Base-by-base conservation (phyloP, 1,139 yeast genomes). In the Debaryomycetaceae sp. region DNA sequence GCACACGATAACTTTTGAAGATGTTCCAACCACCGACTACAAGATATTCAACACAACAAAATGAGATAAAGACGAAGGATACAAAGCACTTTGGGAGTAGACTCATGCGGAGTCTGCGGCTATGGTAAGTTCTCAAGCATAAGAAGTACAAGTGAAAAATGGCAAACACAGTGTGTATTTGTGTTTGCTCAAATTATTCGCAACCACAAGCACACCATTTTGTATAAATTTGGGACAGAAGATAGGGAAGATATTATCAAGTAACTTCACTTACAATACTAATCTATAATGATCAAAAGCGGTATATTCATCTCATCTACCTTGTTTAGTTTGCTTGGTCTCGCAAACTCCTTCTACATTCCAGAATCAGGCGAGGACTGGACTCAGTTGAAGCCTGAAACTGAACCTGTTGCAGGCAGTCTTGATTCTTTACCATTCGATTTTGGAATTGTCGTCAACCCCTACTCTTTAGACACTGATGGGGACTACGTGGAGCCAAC, bases 321-420 rank as follows among this genome's bases (percentile, higher is more conserved):
- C n/a, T 15, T 18, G 24, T 17, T 32, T 4, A n/a, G 13, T 6
- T 24, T 32, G 11, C 22, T 32, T 11, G n/a, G 26, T 17, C 5
- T 32, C n/a, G 13, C 35, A 3, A 13, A 6, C 18, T 22, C 36
- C 16, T 13, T 55, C 33, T 66, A 62, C 38, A 53, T 57, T 38
- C 72, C 72, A 2, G 64, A 59, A 35, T 53, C 56, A 14, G 67
- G 65, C 1, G 63, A 55, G 22, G 71, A 67, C 44, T 67, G 73
- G 73, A 58, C 67, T 9, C 32, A 41, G 6, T 58, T 63, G 39
- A 57, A 50, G 41, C 71, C 70, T 2, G 51, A 52, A 5, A 29
- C 41, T n/a, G 43, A 33, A 2, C 38, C 39, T 1, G 40, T 51
- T 16, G 42, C 41, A 9, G 65, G 61, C 6, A 57, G 61, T 30